A percentile compares a stretch with the other conserved stretches of the same genome.
phyloP scores from a whole-genome alignment of 1,139 yeast genomes.

The Blastobotrys apis region DNA sequence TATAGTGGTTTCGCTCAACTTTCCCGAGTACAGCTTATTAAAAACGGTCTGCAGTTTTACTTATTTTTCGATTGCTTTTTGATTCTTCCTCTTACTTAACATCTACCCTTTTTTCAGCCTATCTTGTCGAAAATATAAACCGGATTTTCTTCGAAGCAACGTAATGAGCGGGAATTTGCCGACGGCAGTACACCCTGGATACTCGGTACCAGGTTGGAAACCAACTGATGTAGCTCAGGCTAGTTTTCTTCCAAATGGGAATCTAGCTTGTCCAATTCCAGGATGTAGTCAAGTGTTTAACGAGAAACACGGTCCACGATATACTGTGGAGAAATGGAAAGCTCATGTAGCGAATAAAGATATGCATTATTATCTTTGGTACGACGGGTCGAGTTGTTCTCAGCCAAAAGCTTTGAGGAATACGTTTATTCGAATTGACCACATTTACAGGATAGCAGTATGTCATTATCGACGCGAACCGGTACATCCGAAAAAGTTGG shows the following conservation, averaged over 20 bases:
- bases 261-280: constrained; percentile 10
- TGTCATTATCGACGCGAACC: constrained; percentile 9
- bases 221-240: constrained; percentile 1
- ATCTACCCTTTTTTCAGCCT: too few species aligned
- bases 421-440: constrained; percentile 8
- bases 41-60: too few species aligned
- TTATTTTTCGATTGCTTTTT: too few species aligned
- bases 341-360: constrained; percentile 6
- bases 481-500: constrained; percentile 7
- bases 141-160: too few species aligned
- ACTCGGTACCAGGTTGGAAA: constrained; percentile 9
- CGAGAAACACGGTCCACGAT: constrained; percentile 7
- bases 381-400: constrained; percentile 2
- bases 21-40: too few species aligned
- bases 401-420: constrained; percentile 7
- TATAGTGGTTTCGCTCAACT: too few species aligned
- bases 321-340: constrained; percentile 8
- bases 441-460: constrained; percentile 4
- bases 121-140: too few species aligned
- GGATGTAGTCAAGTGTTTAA: constrained; percentile 7
- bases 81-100: too few species aligned
- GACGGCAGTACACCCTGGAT: too few species aligned
- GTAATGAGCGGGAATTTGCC: too few species aligned
- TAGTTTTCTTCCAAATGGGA: constrained; percentile 1
- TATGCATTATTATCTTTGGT: constrained; percentile 7